Conservation (phyloP, 1,139 yeast genomes). For the Taphrina sp. region DNA sequence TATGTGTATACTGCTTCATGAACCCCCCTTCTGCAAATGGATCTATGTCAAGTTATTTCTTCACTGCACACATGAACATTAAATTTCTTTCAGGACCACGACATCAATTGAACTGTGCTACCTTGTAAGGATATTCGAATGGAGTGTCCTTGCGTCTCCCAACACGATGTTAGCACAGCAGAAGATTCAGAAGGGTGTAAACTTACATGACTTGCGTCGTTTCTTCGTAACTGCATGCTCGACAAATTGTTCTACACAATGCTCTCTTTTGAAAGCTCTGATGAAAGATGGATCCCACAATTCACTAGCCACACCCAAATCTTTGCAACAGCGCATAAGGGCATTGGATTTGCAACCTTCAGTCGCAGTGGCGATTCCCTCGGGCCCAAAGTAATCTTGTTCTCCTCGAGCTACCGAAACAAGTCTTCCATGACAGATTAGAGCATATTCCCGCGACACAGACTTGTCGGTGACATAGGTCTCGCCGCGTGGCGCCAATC, state of each 20-base stretch:
- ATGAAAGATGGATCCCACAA: constrained; percentile 95
- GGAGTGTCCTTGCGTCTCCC: constrained; percentile 79
- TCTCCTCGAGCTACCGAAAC: constrained; percentile 95
- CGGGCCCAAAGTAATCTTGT: constrained; percentile 84
- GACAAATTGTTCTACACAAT: constrained; percentile 81
- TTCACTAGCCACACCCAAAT: constrained; percentile 92
- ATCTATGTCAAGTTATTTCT: too few relatives aligned
- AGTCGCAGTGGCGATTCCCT: constrained; percentile 89
- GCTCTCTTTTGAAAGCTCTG: constrained; percentile 67
- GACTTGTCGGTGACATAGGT: constrained; percentile 64
- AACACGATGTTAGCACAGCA: constrained; percentile 1
- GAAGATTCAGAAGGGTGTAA: neutral
- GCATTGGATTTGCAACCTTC: constrained; percentile 98
- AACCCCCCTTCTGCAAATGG: too few relatives aligned
- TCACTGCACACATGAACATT: too few relatives aligned
- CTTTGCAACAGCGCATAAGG: constrained; percentile 95
- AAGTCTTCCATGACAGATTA: constrained; percentile 78
- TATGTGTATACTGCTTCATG: too few relatives aligned
- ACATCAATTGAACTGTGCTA: constrained; percentile 33
- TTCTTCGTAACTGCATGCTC: constrained; percentile 78
- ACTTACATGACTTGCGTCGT: constrained; percentile 86
- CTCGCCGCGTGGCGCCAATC: constrained; percentile 88
- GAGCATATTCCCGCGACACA: constrained; percentile 84
- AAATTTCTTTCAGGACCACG: too few relatives aligned
- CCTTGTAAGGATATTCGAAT: constrained; percentile 75